Evolutionary conservation across 2,329 filamentous ascomycete genomes (phyloP).

Genomic region (Alternaria triticimaculans): DNA sequence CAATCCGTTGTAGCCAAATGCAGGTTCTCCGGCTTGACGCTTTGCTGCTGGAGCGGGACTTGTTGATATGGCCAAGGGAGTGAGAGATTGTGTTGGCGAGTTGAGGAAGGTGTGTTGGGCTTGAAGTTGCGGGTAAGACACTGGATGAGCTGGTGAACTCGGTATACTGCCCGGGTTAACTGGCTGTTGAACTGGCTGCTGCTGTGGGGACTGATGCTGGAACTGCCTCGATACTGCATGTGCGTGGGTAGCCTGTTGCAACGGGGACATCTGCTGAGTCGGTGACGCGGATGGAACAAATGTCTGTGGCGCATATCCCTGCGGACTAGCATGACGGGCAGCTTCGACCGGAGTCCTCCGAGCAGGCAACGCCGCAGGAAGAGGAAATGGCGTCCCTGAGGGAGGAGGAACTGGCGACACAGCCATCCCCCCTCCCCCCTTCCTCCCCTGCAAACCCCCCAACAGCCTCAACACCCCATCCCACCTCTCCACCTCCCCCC

Average conservation of each 20-base stretch:
- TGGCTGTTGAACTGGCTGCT: background rate
- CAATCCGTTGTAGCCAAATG: background rate
- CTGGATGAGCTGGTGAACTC: background rate
- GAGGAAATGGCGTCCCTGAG: too few species aligned
- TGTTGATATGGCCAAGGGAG: background rate
- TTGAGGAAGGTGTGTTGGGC: background rate
- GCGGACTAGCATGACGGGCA: background rate
- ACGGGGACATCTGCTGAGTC: background rate
- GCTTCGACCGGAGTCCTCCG: background rate
- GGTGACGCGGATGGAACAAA: background rate
- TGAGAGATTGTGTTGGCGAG: rapidly evolving
- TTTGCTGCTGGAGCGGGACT: background rate
- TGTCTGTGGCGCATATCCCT: background rate
- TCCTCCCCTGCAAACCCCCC: too few species aligned
- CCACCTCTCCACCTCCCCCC: background rate
- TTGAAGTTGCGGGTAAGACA: background rate
- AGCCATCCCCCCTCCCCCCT: background rate
- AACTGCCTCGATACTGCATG: background rate
- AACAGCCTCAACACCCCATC: background rate
- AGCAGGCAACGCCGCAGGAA: too few species aligned
- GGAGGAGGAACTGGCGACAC: too few species aligned
- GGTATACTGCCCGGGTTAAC: background rate
- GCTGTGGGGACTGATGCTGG: background rate
- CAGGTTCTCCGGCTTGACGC: background rate
- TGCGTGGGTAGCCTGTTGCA: background rate